phyloP scores from a whole-genome alignment of 305 asterid genomes.

The Nicotiana rustica region DNA sequence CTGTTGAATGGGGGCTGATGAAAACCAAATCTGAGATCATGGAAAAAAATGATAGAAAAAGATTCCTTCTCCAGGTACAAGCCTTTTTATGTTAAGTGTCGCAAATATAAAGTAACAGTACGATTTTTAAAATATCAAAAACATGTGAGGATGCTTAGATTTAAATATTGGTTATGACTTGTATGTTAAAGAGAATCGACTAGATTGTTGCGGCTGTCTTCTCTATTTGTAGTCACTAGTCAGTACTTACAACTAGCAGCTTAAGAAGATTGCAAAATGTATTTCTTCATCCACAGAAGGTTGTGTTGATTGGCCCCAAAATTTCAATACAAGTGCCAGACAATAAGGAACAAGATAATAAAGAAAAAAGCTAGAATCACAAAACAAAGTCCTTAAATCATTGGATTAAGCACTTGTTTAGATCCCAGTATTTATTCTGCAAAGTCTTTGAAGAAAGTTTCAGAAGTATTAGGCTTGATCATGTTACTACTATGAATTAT shows the following conservation, averaged over 20 bases:
- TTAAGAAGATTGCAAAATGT: neutral
- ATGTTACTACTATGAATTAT: neutral
- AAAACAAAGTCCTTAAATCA: neutral
- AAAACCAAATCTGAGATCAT: slow-evolving; percentile 71
- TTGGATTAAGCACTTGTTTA: neutral
- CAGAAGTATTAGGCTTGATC: neutral
- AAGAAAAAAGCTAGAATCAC: slow-evolving; percentile 10
- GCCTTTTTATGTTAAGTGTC: neutral
- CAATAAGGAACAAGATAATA: neutral
- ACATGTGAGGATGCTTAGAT: neutral
- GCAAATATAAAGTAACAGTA: neutral
- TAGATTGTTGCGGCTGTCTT: neutral
- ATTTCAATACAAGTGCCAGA: neutral
- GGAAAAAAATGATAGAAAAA: slow-evolving; percentile 23
- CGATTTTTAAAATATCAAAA: neutral
- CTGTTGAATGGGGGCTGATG: slow-evolving; percentile 96
- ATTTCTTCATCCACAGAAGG: neutral
- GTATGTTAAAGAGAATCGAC: neutral
- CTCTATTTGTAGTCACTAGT: neutral
- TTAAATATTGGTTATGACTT: neutral
- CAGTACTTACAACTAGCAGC: neutral
- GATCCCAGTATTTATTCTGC: neutral
- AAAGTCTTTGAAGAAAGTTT: neutral
- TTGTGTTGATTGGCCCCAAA: neutral
- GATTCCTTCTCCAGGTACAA: neutral